Evolutionary conservation across 176 grass and related monocot species (phyloP).

Genomic region (Thalia dealbata): DNA sequence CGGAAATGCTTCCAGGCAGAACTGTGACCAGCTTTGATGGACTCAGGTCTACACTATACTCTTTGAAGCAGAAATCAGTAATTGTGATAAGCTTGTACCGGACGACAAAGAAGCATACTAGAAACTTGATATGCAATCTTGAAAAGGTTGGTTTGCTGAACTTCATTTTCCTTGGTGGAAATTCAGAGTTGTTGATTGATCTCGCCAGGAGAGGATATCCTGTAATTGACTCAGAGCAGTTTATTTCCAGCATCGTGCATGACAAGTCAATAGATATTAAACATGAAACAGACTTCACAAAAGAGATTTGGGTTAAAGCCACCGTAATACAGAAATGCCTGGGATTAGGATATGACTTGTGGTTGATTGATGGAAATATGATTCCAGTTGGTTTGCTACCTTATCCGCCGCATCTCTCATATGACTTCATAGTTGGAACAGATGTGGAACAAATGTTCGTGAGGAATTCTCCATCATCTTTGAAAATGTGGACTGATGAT

Average conservation of each 20-base stretch:
- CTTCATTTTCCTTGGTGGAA: conserved; percentile 49
- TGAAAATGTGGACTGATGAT: conserved; percentile 47
- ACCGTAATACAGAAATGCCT: conserved; percentile 52
- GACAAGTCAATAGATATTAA: conserved; percentile 14
- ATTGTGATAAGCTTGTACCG: conserved; percentile 60
- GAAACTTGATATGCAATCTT: conserved; percentile 90
- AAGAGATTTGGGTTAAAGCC: conserved; percentile 51
- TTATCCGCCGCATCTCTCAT: conserved; percentile 43
- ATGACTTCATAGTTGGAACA: conserved; percentile 45
- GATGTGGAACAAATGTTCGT: conserved; percentile 51
- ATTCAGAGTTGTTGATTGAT: conserved; percentile 58
- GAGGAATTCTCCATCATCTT: conserved; percentile 42
- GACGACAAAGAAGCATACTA: conserved; percentile 30
- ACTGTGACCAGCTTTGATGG: conserved; percentile 40
- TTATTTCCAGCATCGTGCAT: conserved; percentile 28
- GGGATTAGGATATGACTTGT: conserved; percentile 65
- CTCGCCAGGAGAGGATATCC: conserved; percentile 81
- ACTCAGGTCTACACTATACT: conserved; percentile 54
- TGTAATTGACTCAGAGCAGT: conserved; percentile 45
- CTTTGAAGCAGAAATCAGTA: conserved; percentile 36
- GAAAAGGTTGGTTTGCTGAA: conserved; percentile 56
- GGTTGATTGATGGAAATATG: conserved; percentile 78
- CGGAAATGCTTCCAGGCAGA: conserved; percentile 48
- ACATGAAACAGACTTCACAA: conserved; percentile 24
- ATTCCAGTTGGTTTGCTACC: conserved; percentile 41